These are phyloP conservation scores for Anisogramma anomala DNA, from an alignment of 2,329 filamentous ascomycete genomes.

Conservation along the genomic window DNA sequence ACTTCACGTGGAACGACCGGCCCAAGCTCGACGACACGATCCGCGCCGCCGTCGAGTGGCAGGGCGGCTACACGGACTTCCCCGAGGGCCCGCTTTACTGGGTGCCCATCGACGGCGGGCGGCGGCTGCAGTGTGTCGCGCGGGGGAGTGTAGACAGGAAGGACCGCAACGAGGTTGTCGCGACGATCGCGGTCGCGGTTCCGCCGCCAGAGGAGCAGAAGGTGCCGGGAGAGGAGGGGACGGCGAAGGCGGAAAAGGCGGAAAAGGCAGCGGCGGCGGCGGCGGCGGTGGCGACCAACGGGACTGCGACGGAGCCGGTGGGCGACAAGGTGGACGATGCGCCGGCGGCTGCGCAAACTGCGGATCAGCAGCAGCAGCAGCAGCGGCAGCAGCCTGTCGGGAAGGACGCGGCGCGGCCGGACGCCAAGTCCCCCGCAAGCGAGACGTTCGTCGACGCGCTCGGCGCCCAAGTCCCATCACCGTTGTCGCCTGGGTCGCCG, in stretches of 20 bases:
- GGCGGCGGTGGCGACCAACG: conserved; percentile 6
- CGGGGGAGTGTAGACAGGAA: conserved; percentile 37
- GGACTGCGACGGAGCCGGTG: conserved; percentile 2
- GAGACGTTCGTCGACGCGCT: conserved; percentile 5
- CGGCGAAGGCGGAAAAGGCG: conserved; percentile 7
- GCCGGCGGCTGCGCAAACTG: conserved; percentile 10
- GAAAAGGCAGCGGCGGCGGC: conserved; percentile 8
- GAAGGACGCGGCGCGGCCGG: conserved; percentile 5
- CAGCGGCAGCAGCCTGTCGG: conserved; percentile 3
- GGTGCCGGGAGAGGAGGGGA: conserved; percentile 8
- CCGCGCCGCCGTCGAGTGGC: conserved; percentile 38
- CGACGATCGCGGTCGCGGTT: conserved; percentile 32
- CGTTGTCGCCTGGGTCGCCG: background rate
- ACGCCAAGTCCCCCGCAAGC: background rate
- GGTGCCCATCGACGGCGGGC: conserved; percentile 36
- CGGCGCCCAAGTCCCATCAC: conserved; percentile 2
- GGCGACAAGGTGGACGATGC: background rate
- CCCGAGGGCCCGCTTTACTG: conserved; percentile 47
- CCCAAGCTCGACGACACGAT: conserved; percentile 58
- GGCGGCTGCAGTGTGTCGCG: conserved; percentile 39
- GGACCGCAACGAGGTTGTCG: conserved; percentile 36
- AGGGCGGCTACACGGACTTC: conserved; percentile 40
- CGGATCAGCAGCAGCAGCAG: background rate
- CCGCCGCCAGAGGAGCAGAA: conserved; percentile 6
- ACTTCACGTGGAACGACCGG: conserved; percentile 68